Evolutionary conservation across 164 flowering plant species (phyloP).

Genomic region (Echeveria elegans): DNA sequence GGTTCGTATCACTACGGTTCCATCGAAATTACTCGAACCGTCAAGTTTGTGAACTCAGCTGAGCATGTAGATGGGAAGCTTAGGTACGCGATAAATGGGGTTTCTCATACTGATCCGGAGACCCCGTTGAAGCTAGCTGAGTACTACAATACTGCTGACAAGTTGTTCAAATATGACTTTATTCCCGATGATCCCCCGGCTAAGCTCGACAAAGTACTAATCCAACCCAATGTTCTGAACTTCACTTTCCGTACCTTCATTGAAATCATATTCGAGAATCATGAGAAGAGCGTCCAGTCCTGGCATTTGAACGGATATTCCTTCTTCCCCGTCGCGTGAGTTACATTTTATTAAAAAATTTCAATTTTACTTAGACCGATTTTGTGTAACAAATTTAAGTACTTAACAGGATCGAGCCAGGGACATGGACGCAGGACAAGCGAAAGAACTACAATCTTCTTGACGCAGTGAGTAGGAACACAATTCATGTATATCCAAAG

Average conservation of each 20-base stretch:
- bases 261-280: too few species aligned
- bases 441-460: constrained; percentile 19
- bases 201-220: too few species aligned
- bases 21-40: neutral
- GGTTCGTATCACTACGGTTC: neutral
- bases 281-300: too few species aligned
- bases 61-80: constrained; percentile 29
- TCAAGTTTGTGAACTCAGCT: constrained; percentile 16
- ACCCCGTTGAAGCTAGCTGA: constrained; percentile 36
- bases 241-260: too few species aligned
- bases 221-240: too few species aligned
- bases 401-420: constrained; percentile 29
- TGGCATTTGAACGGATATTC: neutral
- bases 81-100: constrained; percentile 44
- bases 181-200: constrained; percentile 29
- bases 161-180: constrained; percentile 37
- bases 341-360: neutral
- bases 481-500: neutral
- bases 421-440: constrained; percentile 39
- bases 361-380: neutral
- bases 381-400: neutral
- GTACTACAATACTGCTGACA: constrained; percentile 15
- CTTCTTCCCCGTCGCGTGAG: constrained; percentile 43
- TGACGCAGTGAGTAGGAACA: neutral
- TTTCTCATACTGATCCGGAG: constrained; percentile 28